Evolutionary conservation across 2,329 filamentous ascomycete genomes (phyloP).

Genomic region (Xylariomycetidae sp.): DNA sequence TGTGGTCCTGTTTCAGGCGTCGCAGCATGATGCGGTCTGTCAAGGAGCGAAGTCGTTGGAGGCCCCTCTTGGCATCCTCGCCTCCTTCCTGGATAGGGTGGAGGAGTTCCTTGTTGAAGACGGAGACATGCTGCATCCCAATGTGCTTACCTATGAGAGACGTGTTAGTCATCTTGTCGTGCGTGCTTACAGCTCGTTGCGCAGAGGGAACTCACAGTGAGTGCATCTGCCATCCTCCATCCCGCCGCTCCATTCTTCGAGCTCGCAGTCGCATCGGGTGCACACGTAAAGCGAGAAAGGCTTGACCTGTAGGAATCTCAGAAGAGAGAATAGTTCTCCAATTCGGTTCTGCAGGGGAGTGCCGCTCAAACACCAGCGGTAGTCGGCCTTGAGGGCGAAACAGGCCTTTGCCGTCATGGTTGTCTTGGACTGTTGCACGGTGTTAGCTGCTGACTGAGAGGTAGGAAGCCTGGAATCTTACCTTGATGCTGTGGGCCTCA

Average conservation of each 20-base stretch:
- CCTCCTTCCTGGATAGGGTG: conserved; percentile 71
- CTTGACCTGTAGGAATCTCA: conserved; percentile 82
- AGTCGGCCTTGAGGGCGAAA: conserved; percentile 79
- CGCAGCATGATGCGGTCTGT: conserved; percentile 94
- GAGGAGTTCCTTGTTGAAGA: conserved; percentile 92
- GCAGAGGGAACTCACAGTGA: conserved; percentile 55
- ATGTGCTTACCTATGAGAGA: conserved; percentile 18
- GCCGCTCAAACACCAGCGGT: conserved; percentile 93
- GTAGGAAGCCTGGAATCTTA: conserved; percentile 21
- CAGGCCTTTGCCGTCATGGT: conserved; percentile 93
- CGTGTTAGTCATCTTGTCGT: not conserved
- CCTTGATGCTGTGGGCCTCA: conserved; percentile 91
- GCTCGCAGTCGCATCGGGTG: conserved; percentile 74
- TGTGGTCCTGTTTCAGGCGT: conserved; percentile 89
- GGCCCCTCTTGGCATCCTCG: conserved; percentile 70
- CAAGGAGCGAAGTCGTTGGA: conserved; percentile 79
- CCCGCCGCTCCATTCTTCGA: conserved; percentile 77
- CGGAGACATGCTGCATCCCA: conserved; percentile 55
- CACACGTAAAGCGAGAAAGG: conserved; percentile 95
- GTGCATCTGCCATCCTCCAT: conserved; percentile 60
- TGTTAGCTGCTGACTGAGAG: conserved; percentile 11
- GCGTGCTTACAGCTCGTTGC: too few relatives aligned
- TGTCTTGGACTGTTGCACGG: conserved; percentile 54
- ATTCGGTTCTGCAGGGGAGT: conserved; percentile 96
- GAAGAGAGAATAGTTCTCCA: conserved; percentile 90